These are phyloP conservation scores for Diplodia sapinea DNA, from an alignment of 2,329 filamentous ascomycete species.

Conservation along the genomic window DNA sequence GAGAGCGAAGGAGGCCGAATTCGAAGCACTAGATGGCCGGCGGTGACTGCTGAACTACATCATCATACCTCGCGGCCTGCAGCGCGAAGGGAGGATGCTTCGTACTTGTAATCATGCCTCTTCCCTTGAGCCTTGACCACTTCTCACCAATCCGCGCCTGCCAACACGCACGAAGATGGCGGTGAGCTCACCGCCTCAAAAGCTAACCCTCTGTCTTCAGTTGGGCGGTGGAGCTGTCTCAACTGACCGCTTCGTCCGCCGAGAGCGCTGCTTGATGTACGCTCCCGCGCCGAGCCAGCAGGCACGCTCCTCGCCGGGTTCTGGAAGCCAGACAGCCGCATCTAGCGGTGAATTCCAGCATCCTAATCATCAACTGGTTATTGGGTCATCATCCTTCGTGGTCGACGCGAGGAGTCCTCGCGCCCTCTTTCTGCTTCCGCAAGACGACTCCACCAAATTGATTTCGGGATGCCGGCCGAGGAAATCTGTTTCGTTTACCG, in stretches of 20 bases:
- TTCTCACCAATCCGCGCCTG: constrained; percentile 24
- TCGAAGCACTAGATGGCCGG: constrained; percentile 15
- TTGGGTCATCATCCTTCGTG: background rate
- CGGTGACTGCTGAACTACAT: background rate
- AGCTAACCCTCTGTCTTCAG: background rate
- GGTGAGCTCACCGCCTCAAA: constrained; percentile 13
- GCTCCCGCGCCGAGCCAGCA: constrained; percentile 18
- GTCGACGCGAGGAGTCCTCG: background rate
- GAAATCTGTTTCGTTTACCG: background rate
- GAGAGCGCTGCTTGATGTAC: constrained; percentile 19
- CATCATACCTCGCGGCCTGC: constrained; percentile 1
- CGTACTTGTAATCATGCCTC: constrained; percentile 31
- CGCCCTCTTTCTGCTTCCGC: background rate
- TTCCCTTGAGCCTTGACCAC: constrained; percentile 18
- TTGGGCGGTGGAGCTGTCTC: constrained; percentile 20
- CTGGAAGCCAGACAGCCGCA: constrained; percentile 13
- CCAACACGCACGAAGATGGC: constrained; percentile 3
- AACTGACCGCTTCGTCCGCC: constrained; percentile 19
- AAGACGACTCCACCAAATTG: background rate
- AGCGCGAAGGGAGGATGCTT: constrained; percentile 22
- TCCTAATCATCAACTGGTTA: background rate
- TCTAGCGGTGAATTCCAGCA: background rate
- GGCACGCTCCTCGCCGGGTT: background rate
- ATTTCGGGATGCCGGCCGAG: background rate
- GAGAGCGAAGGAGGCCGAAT: background rate